Conservation (phyloP, 2,329 filamentous ascomycete genomes). For the Neocatenulostroma microsporum region DNA sequence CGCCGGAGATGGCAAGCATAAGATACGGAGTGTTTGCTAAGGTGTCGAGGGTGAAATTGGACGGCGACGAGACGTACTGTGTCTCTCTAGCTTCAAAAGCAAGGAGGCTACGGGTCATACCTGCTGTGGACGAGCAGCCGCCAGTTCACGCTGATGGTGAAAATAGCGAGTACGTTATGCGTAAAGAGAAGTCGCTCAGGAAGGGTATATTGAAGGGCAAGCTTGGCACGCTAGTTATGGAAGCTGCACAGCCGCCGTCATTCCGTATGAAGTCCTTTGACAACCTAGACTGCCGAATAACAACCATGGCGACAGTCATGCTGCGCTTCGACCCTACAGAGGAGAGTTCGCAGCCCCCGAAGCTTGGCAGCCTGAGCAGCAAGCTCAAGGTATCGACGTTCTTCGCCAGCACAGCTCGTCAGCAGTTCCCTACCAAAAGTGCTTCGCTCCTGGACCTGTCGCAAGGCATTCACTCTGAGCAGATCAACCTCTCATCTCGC, state of each 20-base stretch:
- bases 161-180: conserved; percentile 44
- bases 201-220: conserved; percentile 54
- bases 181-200: conserved; percentile 52
- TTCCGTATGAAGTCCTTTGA: conserved; percentile 42
- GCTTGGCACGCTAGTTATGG: conserved; percentile 50
- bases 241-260: conserved; percentile 51
- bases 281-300: conserved; percentile 36
- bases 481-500: conserved; percentile 46
- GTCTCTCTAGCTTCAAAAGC: conserved; percentile 42
- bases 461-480: conserved; percentile 48
- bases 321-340: conserved; percentile 55
- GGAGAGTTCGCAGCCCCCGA: conserved; percentile 44
- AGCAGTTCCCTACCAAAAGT: conserved; percentile 41
- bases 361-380: conserved; percentile 44
- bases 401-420: conserved; percentile 46
- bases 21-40: conserved; percentile 44
- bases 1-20: conserved; percentile 56
- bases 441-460: conserved; percentile 38
- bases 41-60: conserved; percentile 34
- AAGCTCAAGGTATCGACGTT: conserved; percentile 53
- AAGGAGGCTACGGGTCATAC: conserved; percentile 53
- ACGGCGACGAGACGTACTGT: conserved; percentile 36
- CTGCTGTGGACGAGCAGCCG: conserved; percentile 52
- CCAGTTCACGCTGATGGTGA: conserved; percentile 46
- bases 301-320: conserved; percentile 49